phyloP scores from a whole-genome alignment of 176 grass and related monocot genomes.

The Pharus latifolius region DNA sequence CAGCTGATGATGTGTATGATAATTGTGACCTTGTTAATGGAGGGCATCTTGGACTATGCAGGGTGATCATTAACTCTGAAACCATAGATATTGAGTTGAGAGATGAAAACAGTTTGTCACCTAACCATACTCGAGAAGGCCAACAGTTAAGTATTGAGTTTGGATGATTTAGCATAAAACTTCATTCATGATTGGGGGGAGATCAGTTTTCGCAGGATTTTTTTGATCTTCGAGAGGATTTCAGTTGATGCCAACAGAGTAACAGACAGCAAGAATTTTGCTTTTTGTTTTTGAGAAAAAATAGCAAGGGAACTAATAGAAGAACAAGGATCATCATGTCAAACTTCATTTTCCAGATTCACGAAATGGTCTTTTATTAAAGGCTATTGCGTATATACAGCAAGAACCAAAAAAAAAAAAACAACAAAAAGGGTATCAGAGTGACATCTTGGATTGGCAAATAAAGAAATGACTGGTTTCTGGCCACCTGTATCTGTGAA shows the following conservation, averaged over 20 bases:
- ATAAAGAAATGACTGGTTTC: not conserved
- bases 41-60: conserved; percentile 33
- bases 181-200: not conserved
- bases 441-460: not conserved
- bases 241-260: not conserved
- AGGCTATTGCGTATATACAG: not conserved
- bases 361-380: not conserved
- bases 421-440: not conserved
- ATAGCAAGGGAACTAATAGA: not conserved
- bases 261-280: not conserved
- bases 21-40: conserved; percentile 46
- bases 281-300: not conserved
- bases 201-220: not conserved
- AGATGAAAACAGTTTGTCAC: conserved; percentile 3
- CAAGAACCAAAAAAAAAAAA: too few species aligned
- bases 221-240: not conserved
- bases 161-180: conserved; percentile 16
- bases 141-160: conserved; percentile 40
- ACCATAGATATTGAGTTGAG: conserved; percentile 38
- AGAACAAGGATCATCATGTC: too few species aligned
- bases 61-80: conserved; percentile 32
- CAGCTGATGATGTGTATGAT: conserved; percentile 37
- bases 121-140: conserved; percentile 8
- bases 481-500: not conserved
- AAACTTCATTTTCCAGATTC: not conserved